These are phyloP conservation scores for Citrullus amarus DNA, from an alignment of 306 rosid genomes.

Conservation along the genomic window DNA sequence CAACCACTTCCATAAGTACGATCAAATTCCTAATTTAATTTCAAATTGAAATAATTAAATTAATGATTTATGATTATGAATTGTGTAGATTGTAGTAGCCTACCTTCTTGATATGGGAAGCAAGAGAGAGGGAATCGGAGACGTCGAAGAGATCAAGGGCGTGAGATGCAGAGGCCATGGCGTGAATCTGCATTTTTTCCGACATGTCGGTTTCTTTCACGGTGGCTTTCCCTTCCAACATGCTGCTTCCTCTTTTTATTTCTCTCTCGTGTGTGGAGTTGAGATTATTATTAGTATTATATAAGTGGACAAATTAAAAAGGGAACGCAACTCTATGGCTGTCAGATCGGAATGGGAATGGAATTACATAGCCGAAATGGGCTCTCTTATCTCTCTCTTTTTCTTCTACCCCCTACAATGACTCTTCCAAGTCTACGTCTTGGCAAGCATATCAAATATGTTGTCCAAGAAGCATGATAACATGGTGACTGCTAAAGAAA, in stretches of 20 bases:
- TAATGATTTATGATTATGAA: no score
- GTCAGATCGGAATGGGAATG: neutral
- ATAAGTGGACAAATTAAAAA: neutral
- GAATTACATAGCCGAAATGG: neutral
- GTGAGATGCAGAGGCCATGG: conserved; percentile 76
- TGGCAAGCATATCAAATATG: no score
- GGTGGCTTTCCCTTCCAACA: conserved; percentile 76
- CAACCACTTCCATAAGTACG: conserved; percentile 58
- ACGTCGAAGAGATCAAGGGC: conserved; percentile 86
- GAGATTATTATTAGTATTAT: neutral
- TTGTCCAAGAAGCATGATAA: no score
- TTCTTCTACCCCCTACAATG: neutral
- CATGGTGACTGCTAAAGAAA: no score
- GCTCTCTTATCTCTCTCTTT: neutral
- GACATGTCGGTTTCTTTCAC: conserved; percentile 71
- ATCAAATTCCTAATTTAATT: conserved; percentile 49
- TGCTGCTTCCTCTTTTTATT: neutral
- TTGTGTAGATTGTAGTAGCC: no score
- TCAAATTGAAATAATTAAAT: no score
- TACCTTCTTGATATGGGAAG: conserved; percentile 67
- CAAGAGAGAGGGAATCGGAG: conserved; percentile 44
- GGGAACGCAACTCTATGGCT: neutral
- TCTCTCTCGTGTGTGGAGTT: neutral
- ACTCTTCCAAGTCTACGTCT: neutral
- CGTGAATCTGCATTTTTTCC: conserved; percentile 60